Evolutionary conservation across 176 grass and related monocot species (phyloP), one percentile per base, ranked within the genome.

Genomic region (Triticum turgidum): DNA sequence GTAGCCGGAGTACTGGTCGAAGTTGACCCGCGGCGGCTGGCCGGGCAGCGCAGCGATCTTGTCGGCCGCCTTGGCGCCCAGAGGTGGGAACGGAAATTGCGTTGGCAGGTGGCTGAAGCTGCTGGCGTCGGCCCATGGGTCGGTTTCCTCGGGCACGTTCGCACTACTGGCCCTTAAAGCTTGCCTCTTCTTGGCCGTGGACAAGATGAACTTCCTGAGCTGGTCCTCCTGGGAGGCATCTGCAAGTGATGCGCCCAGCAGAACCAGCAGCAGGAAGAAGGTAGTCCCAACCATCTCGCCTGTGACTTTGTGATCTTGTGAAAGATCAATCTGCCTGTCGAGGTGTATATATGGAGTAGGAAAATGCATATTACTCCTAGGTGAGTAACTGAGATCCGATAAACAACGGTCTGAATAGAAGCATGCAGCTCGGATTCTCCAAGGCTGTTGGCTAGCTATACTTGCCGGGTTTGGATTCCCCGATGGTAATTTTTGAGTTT

Each of bases 1-100:
- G 74, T 92, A 85, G 8, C 92, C 92, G 2, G 80, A 10, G 56
- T 90, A 92, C 68, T 92, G 85, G 44, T 41, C 33, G 70, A 94
- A 88, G 51, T 90, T 76, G 15, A 87, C 80, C 11, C 78, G 45
- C 9, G 29, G 21, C 1, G 92, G 87, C 78, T 94, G 89, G 32
- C 92, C 87, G 1, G 92, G 89, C 52, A 94, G 79, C 12, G 44
- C 70, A 0, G 33, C 4, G 32, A 94, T 41, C 77, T 44, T 72
- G 59, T 92, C 87, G 45, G 42, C 87, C 9, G 72, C 88, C 88
- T 65, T 87, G 67, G 22, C 15, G 73, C 87, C 69, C 5, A 41
- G 29, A 1, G 58, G 29, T 11, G 80, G 34, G 71, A 1, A 17
- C 9, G 56, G 66, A 62, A 45, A 51, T 13, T 7, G 66, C 37